Percentiles rank a stretch among this genome's conserved stretches.
Evolutionary conservation across 192 early-diverging fungal species (phyloP).

Genomic region (Entomortierella lignicola): DNA sequence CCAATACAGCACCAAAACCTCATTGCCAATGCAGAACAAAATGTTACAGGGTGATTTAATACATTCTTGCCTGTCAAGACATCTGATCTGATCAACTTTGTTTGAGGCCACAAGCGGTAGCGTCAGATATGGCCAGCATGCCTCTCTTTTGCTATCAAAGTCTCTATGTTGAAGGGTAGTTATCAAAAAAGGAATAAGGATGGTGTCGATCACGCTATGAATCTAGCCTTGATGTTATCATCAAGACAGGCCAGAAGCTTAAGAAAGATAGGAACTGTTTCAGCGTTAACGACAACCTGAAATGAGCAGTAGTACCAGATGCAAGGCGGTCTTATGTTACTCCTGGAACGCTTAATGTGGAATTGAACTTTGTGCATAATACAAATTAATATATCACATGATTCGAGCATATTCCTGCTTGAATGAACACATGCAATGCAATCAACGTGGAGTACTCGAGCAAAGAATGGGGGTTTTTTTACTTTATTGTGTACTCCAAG

Average conservation of each 20-base stretch:
- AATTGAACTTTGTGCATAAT: too few relatives aligned
- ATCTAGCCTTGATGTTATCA: constrained; percentile 94
- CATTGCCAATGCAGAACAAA: constrained; percentile 90
- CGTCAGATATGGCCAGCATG: constrained; percentile 99
- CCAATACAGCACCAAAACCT: constrained; percentile 96
- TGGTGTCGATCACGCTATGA: constrained; percentile 95
- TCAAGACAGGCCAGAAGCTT: constrained; percentile 90
- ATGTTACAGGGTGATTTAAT: constrained; percentile 97
- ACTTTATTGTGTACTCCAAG: too few relatives aligned
- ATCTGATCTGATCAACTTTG: constrained; percentile 93
- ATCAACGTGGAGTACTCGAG: too few relatives aligned
- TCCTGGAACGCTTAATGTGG: too few relatives aligned
- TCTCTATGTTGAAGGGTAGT: constrained; percentile 88
- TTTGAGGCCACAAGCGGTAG: constrained; percentile 93
- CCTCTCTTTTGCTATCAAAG: constrained; percentile 99
- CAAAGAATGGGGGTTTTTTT: too few relatives aligned
- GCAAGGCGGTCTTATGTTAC: too few relatives aligned
- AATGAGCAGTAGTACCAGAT: constrained; percentile 90
- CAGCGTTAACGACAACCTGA: constrained; percentile 82
- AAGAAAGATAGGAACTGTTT: constrained; percentile 93
- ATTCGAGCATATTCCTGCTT: too few relatives aligned
- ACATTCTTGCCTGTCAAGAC: constrained; percentile 91
- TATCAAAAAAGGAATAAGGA: constrained; percentile 92
- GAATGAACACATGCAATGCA: too few relatives aligned
- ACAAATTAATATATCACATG: too few relatives aligned